Base-by-base conservation (phyloP, 768 basidiomycete species). In the Lepiota brunneoincarnata region DNA sequence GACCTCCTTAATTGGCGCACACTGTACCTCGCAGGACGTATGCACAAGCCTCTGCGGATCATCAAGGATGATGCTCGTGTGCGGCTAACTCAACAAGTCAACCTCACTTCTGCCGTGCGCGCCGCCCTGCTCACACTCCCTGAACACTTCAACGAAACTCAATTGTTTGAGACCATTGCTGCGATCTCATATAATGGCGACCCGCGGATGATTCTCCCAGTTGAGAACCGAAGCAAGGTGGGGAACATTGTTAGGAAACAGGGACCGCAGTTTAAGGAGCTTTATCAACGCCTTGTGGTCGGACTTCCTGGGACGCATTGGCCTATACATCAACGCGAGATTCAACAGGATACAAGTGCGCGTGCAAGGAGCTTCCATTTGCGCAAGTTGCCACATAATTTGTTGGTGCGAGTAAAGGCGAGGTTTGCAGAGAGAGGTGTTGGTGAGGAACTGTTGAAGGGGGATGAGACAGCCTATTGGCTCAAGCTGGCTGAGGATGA, bases 11-110 rank as follows among this genome's bases (percentile, higher is more conserved):
- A 93, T 64, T 99, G 97, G 97, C 80, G 86, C 39, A 82, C 93
- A 20, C 79, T 98, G 2, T 99, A 99, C 69, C 83, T 96, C 37
- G 90, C 94, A 0, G 97, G 97, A 0, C 81, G 97, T 31, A 93
- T 98, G 85, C 97, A 98, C 72, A 99, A 99, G 70, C 97, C 97
- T 1, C 81, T 95, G 44, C 84, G 91, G 46, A 95, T 96, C 63
- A 89, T 97, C 70, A 86, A 86, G 69, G 91, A 95, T 67, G 93
- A 97, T 66, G 87, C 93, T 2, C 87, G 94, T 36, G 91, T 98
- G 14, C 85, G 90, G 50, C 77, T 95, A 49, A 93, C 94, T 17
- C 90, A 94, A 65, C 91, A 96, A 63, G 92, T 93, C 65, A 99
- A 99, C 76, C 80, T 97, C 40, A 83, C 87, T 11, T 93, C 91